phyloP scores from a whole-genome alignment of 495 filamentous ascomycete genomes.

The Penicillium silybi region DNA sequence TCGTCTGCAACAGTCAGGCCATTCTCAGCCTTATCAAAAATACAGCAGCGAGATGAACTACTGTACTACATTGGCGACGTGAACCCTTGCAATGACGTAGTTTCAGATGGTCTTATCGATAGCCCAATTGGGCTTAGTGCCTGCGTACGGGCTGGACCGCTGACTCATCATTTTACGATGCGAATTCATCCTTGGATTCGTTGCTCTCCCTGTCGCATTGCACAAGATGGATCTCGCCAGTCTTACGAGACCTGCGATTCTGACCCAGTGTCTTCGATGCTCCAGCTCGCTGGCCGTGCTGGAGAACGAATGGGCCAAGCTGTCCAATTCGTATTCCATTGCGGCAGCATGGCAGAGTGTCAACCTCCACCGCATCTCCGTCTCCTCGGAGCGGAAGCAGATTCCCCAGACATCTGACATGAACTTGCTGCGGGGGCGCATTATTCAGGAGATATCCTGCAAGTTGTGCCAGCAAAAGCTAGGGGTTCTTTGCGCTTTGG shows the following conservation, averaged over 20 bases:
- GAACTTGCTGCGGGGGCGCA: slow-evolving; percentile 37
- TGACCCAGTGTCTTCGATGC: slow-evolving; percentile 42
- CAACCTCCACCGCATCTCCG: slow-evolving; percentile 39
- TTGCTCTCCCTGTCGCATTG: not conserved
- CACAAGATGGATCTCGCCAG: slow-evolving; percentile 36
- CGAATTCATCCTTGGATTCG: not conserved
- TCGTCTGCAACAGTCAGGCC: not conserved
- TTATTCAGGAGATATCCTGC: slow-evolving; percentile 40
- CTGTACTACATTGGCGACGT: not conserved
- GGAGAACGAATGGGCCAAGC: slow-evolving; percentile 47
- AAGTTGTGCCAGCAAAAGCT: slow-evolving; percentile 46
- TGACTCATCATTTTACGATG: slow-evolving; percentile 14
- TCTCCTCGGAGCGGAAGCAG: slow-evolving; percentile 39
- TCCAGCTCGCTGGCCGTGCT: slow-evolving; percentile 45
- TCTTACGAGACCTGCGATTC: slow-evolving; percentile 39
- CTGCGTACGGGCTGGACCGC: slow-evolving; percentile 9
- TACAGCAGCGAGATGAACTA: not conserved
- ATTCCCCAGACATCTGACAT: slow-evolving; percentile 42
- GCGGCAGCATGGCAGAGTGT: slow-evolving; percentile 43
- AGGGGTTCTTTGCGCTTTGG: slow-evolving; percentile 35
- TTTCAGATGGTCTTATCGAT: slow-evolving; percentile 11
- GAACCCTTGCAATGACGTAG: slow-evolving; percentile 9
- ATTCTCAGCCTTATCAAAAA: not conserved
- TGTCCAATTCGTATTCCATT: slow-evolving; percentile 41
- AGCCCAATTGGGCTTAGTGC: slow-evolving; percentile 10